Percentiles rank a stretch among this genome's conserved stretches.
These are phyloP conservation scores for Periglandula ipomoeae DNA, from an alignment of 2,329 filamentous ascomycete species.

Conservation along the genomic window DNA sequence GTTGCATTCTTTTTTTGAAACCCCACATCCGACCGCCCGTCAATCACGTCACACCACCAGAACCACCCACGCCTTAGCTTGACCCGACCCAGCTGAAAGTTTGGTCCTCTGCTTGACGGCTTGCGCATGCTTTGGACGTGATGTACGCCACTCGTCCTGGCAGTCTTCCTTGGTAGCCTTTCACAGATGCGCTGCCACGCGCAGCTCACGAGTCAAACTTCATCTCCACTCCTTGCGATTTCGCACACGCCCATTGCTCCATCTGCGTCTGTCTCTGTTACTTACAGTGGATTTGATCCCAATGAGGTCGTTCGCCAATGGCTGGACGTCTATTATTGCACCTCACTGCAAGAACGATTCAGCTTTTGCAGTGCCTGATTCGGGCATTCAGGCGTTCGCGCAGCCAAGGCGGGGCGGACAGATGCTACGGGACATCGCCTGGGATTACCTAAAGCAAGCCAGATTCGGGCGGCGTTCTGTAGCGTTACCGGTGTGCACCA, in stretches of 20 bases:
- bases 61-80: constrained; percentile 3
- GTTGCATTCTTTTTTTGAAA: neutral
- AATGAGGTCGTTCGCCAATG: neutral
- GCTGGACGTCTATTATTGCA: no score
- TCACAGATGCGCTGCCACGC: neutral
- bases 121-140: neutral
- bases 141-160: neutral
- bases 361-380: no score
- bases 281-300: neutral
- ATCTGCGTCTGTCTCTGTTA: neutral
- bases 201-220: neutral
- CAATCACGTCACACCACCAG: neutral
- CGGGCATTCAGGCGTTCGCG: no score
- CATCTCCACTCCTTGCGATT: neutral
- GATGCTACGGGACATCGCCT: neutral
- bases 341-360: neutral
- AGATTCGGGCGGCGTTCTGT: neutral
- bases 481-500: neutral
- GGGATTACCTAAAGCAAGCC: neutral
- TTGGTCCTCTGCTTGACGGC: neutral
- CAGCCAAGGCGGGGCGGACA: neutral
- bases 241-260: neutral
- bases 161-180: neutral
- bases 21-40: neutral
- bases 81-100: constrained; percentile 11